Evolutionary conservation across 805 yeast genomes (phyloP).

Genomic region (Kluyveromyces nonfermentans): DNA sequence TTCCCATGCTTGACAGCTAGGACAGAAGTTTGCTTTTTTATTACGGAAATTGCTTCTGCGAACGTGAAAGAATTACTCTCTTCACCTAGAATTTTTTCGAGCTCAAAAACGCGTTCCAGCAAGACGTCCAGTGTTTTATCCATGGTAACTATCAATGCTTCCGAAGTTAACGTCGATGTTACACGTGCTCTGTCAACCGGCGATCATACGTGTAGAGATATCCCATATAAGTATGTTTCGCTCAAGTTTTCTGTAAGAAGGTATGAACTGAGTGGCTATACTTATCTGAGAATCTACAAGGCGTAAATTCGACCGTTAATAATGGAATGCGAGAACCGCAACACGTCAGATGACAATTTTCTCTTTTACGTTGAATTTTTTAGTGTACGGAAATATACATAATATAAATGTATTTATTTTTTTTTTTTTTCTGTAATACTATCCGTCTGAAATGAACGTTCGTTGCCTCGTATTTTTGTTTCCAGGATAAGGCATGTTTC

Average conservation of each 20-base stretch:
- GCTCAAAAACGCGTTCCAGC: neutral
- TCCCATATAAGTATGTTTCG: too few species aligned
- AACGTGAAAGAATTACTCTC: neutral
- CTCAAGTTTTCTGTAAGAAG: too few species aligned
- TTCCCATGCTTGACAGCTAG: neutral
- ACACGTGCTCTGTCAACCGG: neutral
- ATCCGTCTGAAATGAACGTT: neutral
- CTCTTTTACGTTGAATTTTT: too few species aligned
- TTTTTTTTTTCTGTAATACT: too few species aligned
- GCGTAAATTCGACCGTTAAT: too few species aligned
- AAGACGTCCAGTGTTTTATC: neutral
- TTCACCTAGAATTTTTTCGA: neutral
- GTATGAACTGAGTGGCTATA: too few species aligned
- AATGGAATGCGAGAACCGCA: too few species aligned
- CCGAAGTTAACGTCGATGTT: neutral
- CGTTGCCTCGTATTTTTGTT: neutral
- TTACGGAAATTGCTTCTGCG: neutral
- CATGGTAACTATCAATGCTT: neutral
- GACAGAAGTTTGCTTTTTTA: neutral
- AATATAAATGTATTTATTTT: too few species aligned
- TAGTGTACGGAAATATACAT: neutral
- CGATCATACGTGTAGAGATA: neutral
- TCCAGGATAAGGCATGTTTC: too few species aligned
- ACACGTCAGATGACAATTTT: too few species aligned
- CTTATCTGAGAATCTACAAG: too few species aligned